A percentile compares a stretch with the other conserved stretches of the same genome.
phyloP scores from a whole-genome alignment of 805 yeast species.

The Kuraishia capsulata region DNA sequence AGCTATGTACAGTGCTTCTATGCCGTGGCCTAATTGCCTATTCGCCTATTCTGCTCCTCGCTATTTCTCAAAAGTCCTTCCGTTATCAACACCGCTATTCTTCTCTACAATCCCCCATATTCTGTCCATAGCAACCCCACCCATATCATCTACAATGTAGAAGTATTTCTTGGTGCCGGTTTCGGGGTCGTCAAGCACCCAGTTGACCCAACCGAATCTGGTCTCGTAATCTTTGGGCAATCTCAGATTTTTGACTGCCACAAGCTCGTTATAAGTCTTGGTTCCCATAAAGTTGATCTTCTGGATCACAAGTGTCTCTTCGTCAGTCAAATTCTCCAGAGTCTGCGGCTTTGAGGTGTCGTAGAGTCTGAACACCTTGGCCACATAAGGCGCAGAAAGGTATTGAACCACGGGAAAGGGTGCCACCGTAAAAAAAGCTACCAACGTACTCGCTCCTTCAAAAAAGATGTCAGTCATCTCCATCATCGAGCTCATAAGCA shows the following conservation, averaged over 20 bases:
- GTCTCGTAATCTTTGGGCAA: conserved; percentile 21
- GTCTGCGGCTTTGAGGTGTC: conserved; percentile 56
- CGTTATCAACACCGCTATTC: conserved; percentile 59
- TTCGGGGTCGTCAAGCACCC: conserved; percentile 30
- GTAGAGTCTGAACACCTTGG: conserved; percentile 63
- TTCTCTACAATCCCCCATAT: conserved; percentile 76
- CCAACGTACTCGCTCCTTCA: conserved; percentile 32
- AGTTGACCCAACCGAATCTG: conserved; percentile 40
- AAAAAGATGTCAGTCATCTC: conserved; percentile 44
- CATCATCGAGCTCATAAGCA: conserved; percentile 54
- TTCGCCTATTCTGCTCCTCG: too few relatives aligned
- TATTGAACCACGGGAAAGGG: conserved; percentile 52
- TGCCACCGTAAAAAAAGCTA: conserved; percentile 32
- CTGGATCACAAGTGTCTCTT: conserved; percentile 63
- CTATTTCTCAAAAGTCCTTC: conserved; percentile 33
- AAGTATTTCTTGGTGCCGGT: conserved; percentile 28
- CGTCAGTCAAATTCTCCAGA: conserved; percentile 44
- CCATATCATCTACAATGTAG: conserved; percentile 64
- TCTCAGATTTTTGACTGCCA: conserved; percentile 38
- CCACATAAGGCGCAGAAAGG: conserved; percentile 57
- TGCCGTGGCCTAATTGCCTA: too few relatives aligned
- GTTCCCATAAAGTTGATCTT: conserved; percentile 62
- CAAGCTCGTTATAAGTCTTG: conserved; percentile 51
- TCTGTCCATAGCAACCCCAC: conserved; percentile 79
- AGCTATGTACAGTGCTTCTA: too few relatives aligned